Percentiles rank a stretch among this genome's conserved stretches.
phyloP scores from a whole-genome alignment of 352 stramenopile genomes.

The Aphanomyces astaci region DNA sequence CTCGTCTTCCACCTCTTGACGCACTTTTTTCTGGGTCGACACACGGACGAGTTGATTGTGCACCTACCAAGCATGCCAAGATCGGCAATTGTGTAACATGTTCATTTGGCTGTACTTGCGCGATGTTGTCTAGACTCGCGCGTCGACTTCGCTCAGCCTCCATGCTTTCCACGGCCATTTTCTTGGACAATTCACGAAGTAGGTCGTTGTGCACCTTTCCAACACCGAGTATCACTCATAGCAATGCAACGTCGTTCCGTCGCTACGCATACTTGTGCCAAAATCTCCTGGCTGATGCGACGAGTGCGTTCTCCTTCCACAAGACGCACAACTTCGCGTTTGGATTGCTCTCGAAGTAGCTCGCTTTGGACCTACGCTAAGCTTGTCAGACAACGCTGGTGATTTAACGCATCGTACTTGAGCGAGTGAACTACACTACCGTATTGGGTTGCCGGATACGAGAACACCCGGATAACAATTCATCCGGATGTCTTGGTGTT shows the following conservation, averaged over 20 bases:
- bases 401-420: constrained; percentile 9
- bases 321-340: background rate
- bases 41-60: background rate
- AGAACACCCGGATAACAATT: background rate
- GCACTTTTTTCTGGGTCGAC: constrained; percentile 3
- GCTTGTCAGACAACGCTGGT: background rate
- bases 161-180: background rate
- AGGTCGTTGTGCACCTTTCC: constrained; percentile 16
- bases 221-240: too few species aligned
- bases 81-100: too few species aligned
- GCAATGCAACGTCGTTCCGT: background rate
- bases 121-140: background rate
- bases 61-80: too few species aligned
- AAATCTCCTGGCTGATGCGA: constrained; percentile 1
- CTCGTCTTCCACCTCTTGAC: constrained; percentile 3
- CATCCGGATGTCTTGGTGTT: too few species aligned
- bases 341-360: constrained; percentile 11
- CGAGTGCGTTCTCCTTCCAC: constrained; percentile 15
- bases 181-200: constrained; percentile 4
- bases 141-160: constrained; percentile 3
- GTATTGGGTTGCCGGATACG: background rate
- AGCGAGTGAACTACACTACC: too few species aligned
- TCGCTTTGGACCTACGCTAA: constrained; percentile 8
- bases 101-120: too few species aligned
- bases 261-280: background rate